Conservation (phyloP, 441 rosid species). For the Aquilaria agallochum region DNA sequence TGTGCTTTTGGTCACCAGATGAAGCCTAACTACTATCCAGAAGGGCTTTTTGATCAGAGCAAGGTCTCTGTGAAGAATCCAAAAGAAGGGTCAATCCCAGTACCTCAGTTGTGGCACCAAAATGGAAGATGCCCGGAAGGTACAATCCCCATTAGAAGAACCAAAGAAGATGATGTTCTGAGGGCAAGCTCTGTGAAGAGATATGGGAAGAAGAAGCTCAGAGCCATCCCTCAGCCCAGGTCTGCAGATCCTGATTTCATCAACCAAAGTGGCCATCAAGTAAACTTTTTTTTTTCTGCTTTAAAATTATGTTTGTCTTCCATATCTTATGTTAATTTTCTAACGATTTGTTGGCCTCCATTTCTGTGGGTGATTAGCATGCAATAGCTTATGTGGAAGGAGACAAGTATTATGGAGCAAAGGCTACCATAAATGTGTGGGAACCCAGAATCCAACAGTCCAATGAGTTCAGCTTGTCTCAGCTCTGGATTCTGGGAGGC, state of each 20-base stretch:
- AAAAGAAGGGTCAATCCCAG: constrained; percentile 44
- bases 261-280: constrained; percentile 93
- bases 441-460: constrained; percentile 92
- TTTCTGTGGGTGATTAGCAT: constrained; percentile 48
- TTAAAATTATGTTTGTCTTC: constrained; percentile 1
- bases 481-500: constrained; percentile 97
- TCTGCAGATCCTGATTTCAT: constrained; percentile 77
- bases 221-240: constrained; percentile 74
- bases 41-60: constrained; percentile 74
- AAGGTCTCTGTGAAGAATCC: constrained; percentile 43
- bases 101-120: constrained; percentile 78
- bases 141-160: constrained; percentile 88
- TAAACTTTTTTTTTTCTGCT: constrained; percentile 18
- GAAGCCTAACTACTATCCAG: constrained; percentile 86
- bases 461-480: constrained; percentile 97
- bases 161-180: constrained; percentile 74
- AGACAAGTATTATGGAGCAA: constrained; percentile 88
- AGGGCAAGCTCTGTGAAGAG: constrained; percentile 88
- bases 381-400: constrained; percentile 97
- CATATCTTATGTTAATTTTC: constrained; percentile 11
- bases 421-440: constrained; percentile 96
- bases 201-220: constrained; percentile 84
- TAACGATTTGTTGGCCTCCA: constrained; percentile 11
- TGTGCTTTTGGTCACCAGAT: constrained; percentile 33
- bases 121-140: constrained; percentile 76